Evolutionary conservation across 441 rosid genomes (phyloP).

Genomic region (Francoa sonchifolia): DNA sequence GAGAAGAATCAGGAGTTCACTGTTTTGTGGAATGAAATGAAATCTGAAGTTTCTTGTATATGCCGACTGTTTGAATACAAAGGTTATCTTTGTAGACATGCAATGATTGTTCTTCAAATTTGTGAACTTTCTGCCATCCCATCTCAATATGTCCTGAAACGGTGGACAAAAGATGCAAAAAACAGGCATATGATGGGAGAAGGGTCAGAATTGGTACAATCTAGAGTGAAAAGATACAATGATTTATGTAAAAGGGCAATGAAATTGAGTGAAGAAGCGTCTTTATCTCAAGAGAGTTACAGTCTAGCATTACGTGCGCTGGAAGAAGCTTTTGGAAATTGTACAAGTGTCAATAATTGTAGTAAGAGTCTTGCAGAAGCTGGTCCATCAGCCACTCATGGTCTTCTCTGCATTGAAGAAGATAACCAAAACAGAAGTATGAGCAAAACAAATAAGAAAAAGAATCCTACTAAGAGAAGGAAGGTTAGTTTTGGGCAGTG

Average conservation of each 20-base stretch:
- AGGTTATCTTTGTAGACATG: constrained; percentile 84
- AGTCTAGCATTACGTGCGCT: constrained; percentile 44
- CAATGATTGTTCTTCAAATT: constrained; percentile 77
- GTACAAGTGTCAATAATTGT: constrained; percentile 44
- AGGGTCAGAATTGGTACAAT: constrained; percentile 51
- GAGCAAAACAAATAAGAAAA: constrained; percentile 62
- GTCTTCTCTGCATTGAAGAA: constrained; percentile 63
- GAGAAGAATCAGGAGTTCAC: constrained; percentile 54
- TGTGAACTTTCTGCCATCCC: constrained; percentile 68
- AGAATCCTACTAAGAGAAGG: constrained; percentile 75
- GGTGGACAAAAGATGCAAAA: constrained; percentile 83
- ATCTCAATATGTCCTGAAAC: constrained; percentile 51
- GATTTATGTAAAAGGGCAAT: constrained; percentile 56
- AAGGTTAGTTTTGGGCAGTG: constrained; percentile 32
- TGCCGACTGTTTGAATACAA: constrained; percentile 65
- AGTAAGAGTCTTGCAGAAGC: constrained; percentile 52
- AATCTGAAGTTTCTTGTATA: constrained; percentile 58
- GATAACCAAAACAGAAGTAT: constrained; percentile 53
- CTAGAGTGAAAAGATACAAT: constrained; percentile 62
- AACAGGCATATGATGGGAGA: constrained; percentile 36
- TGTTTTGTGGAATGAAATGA: constrained; percentile 58
- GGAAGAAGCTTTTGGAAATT: constrained; percentile 61
- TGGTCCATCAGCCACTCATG: constrained; percentile 50
- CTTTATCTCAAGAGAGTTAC: constrained; percentile 70
- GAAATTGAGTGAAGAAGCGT: constrained; percentile 69